Percentiles rank a stretch among this genome's conserved stretches.
phyloP scores from a whole-genome alignment of 192 early-diverging fungal genomes.

The Dispira simplex region DNA sequence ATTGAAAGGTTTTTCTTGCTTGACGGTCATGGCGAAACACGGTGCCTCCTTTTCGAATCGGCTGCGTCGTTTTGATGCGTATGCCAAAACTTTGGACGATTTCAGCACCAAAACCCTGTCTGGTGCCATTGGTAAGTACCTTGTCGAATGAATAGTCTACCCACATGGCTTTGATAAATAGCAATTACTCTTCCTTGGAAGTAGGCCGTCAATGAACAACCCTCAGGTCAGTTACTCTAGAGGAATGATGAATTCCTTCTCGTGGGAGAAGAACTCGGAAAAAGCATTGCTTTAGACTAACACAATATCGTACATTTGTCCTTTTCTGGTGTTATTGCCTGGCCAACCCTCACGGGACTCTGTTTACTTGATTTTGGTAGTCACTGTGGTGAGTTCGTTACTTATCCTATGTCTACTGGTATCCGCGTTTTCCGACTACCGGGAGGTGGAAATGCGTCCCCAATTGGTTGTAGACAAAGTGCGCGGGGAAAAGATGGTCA shows the following conservation, averaged over 20 bases:
- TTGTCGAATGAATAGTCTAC: background rate
- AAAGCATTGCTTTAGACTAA: background rate
- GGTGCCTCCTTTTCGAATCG: constrained; percentile 23
- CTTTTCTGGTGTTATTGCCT: background rate
- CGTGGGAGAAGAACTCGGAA: background rate
- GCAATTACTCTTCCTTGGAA: background rate
- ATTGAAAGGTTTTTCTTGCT: too few relatives aligned
- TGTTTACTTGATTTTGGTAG: constrained; percentile 17
- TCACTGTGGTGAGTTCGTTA: constrained; percentile 60
- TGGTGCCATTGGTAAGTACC: constrained; percentile 48
- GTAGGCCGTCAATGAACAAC: background rate
- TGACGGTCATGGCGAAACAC: background rate
- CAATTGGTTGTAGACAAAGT: constrained; percentile 68
- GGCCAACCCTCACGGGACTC: background rate
- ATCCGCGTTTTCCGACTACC: constrained; percentile 74
- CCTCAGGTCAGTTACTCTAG: background rate
- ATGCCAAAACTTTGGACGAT: constrained; percentile 95
- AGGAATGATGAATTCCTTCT: background rate
- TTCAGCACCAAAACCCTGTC: constrained; percentile 68
- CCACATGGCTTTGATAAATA: background rate
- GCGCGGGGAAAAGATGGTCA: constrained; percentile 76
- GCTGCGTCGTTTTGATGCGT: constrained; percentile 62
- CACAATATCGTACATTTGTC: background rate
- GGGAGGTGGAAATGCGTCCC: constrained; percentile 44
- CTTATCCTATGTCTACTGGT: constrained; percentile 63